These are phyloP conservation scores for Dichomitus squalens DNA, from an alignment of 1,284 basidiomycete species.

Conservation along the genomic window DNA sequence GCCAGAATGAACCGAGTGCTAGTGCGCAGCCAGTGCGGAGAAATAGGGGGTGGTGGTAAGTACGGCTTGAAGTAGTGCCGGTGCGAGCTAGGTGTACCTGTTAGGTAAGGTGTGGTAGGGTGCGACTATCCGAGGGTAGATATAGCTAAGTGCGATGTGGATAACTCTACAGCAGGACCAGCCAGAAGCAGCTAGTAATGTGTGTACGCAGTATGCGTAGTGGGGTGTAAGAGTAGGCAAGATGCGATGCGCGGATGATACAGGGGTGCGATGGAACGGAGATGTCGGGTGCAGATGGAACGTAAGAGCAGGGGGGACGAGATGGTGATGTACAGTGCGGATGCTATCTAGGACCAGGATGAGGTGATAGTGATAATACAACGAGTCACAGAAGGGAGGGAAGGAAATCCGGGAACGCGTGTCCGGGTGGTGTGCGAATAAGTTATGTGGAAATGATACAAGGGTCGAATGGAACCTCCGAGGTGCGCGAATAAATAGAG, in stretches of 20 bases:
- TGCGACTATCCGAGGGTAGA: background rate
- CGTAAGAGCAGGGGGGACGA: background rate
- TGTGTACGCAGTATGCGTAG: background rate
- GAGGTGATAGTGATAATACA: constrained; percentile 10
- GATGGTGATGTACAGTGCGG: constrained; percentile 24
- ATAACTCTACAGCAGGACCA: too few species aligned
- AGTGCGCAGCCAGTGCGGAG: constrained; percentile 11
- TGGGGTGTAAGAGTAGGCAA: background rate
- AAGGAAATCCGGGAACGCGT: background rate
- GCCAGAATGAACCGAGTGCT: constrained; percentile 10
- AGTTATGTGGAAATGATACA: constrained; percentile 10
- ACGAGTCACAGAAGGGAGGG: background rate
- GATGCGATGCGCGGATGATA: constrained; percentile 7
- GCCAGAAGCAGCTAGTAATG: too few species aligned
- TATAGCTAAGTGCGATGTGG: background rate
- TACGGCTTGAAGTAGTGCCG: constrained; percentile 1
- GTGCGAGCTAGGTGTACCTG: background rate
- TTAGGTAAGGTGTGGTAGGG: constrained; percentile 1
- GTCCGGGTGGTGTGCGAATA: too few species aligned
- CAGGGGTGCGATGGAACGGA: constrained; percentile 1
- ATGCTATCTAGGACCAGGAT: constrained; percentile 14
- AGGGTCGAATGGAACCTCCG: background rate
- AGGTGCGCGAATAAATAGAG: constrained; percentile 16
- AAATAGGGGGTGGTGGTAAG: background rate
- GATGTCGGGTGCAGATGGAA: background rate